Base-by-base conservation (phyloP, 1,139 yeast species). In the Suzukiozyma palmioleophila region DNA sequence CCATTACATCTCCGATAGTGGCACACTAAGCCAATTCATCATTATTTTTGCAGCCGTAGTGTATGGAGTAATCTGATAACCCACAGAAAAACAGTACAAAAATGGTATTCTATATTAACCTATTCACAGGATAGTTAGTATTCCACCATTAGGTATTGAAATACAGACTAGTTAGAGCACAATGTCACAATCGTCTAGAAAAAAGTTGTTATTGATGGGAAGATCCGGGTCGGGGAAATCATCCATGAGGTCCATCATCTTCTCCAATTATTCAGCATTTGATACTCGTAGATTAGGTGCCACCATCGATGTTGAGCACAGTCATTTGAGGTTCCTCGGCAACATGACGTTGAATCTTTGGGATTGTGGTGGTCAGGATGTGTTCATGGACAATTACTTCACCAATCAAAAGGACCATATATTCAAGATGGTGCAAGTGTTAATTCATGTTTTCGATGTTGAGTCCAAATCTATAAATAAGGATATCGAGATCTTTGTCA, bases 301-400 rank as follows among this genome's bases (percentile, higher is more conserved):
- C 18, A 92, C 98, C 1, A 90, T 94, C 44, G 98, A 94, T 56
- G 97, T 92, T 21, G 98, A 94, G 57, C 97, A 92, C 57, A 89
- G 97, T 3, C 96, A 92, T 62, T 69, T 92, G 39, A 69, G 97
- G 41, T 90, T 92, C 56, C 69, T 92, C 44, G 97, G 97, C 3
- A 90, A 92, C 58, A 88, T 92, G 95, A 89, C 97, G 1, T 72
- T 92, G 41, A 92, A 92, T 52, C 68, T 92, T 26, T 90, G 98
- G 98, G 99, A 92, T 60, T 92, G 98, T 64, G 99, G 98, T 50
- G 96, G 95, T 3, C 99, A 92, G 61, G 97, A 92, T 59, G 90
- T 86, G 3, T 94, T 90, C 53, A 90, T 94, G 87, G 97, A 90
- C 56, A 90, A 89, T 62, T 92, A 92, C 58, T 81, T 86, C 53